Base-by-base conservation (phyloP, 2,329 filamentous ascomycete genomes). In the Sporothrix pseudoabietina region DNA sequence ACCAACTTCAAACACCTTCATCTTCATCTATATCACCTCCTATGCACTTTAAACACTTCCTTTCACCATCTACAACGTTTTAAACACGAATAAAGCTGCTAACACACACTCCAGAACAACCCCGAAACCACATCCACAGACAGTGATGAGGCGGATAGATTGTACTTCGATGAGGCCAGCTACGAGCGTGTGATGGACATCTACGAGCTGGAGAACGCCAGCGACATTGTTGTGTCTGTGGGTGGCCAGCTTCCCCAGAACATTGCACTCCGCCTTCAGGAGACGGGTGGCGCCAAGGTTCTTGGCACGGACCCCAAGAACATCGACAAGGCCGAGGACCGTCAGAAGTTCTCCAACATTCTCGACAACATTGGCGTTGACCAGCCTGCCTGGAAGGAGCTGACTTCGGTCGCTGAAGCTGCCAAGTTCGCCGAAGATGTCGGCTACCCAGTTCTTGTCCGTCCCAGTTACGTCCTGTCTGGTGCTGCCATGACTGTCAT, bases 131-230 rank as follows among this genome's bases (percentile, higher is more conserved):
- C 89, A 74, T 85, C 80, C 72, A 98, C 95, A 0, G 96, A 98
- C 82, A 95, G 91, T 80, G 96, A 99, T 78, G 89, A 89, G 10
- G 93, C 94, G 9, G 95, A 98, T 78, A 94, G 90, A 79, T 88
- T 99, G 5, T 99, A 98, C 84, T 99, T 99, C 77, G 96, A 98
- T 78, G 96, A 99, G 83, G 84, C 98, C 72, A 96, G 92, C 82
- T 98, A 98, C 81, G 96, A 98, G 85, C 91, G 95, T 80, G 95
- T 98, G 10, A 97, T 98, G 94, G 96, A 99, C 82, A 98, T 98
- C 77, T 98, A 98, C 81, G 96, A 98, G 82, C 88, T 98, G 19
- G 96, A 98, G 83, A 85, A 86, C 74, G 91, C 94, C 7, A 89
- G 87, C 71, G 95, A 94, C 78, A 94, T 98, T 35, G 94, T 98